These are phyloP conservation scores for Lentinula guzmanii DNA, from an alignment of 768 basidiomycete genomes.

Conservation along the genomic window DNA sequence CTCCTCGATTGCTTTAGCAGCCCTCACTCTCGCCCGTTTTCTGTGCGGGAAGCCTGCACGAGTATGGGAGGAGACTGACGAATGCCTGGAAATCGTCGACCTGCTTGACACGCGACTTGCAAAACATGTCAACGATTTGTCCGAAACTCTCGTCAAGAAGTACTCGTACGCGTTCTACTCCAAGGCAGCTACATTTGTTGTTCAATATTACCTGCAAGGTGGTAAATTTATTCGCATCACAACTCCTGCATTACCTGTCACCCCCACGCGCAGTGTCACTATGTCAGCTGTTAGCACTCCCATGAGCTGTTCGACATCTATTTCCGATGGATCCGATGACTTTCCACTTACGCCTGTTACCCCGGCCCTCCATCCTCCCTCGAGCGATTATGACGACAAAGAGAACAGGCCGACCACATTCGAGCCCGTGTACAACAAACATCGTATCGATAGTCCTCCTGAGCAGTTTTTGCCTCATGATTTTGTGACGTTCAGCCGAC, in stretches of 20 bases:
- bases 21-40: slow-evolving; percentile 83
- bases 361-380: slow-evolving; percentile 44
- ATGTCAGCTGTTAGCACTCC: slow-evolving; percentile 63
- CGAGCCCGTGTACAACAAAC: slow-evolving; percentile 70
- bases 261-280: slow-evolving; percentile 48
- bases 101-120: slow-evolving; percentile 82
- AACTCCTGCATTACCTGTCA: slow-evolving; percentile 54
- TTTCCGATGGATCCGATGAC: slow-evolving; percentile 76
- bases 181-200: slow-evolving; percentile 88
- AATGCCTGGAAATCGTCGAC: slow-evolving; percentile 79
- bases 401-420: slow-evolving; percentile 71
- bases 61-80: slow-evolving; percentile 78
- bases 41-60: slow-evolving; percentile 78
- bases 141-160: slow-evolving; percentile 95
- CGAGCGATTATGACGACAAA: slow-evolving; percentile 74
- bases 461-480: slow-evolving; percentile 80
- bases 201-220: slow-evolving; percentile 91
- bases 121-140: slow-evolving; percentile 86
- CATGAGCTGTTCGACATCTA: slow-evolving; percentile 64
- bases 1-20: slow-evolving; percentile 84
- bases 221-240: slow-evolving; percentile 58
- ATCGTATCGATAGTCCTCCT: slow-evolving; percentile 57
- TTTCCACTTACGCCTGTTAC: slow-evolving; percentile 81
- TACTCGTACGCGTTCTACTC: slow-evolving; percentile 97
- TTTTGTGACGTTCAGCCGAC: slow-evolving; percentile 73